Conservation (phyloP, 192 early-diverging fungal genomes). For the Cladochytrium replicatum region DNA sequence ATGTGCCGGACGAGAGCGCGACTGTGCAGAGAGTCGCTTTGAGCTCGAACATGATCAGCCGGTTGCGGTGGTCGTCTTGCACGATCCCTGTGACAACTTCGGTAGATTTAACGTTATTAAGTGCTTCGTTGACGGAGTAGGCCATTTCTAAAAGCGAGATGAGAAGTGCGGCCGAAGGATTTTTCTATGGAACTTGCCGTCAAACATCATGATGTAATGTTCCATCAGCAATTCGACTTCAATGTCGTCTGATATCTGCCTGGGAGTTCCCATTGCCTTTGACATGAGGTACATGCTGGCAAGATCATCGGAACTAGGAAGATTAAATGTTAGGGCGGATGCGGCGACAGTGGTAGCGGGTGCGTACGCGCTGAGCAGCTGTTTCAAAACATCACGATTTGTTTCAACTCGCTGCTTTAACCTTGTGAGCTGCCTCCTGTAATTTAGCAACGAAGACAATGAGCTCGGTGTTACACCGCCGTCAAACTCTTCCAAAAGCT, state of each 20-base stretch:
- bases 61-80: constrained; percentile 75
- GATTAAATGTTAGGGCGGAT: neutral
- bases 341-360: neutral
- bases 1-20: constrained; percentile 60
- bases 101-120: constrained; percentile 62
- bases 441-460: constrained; percentile 67
- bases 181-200: constrained; percentile 32
- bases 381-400: constrained; percentile 69
- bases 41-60: constrained; percentile 75
- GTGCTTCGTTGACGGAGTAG: constrained; percentile 38
- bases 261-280: constrained; percentile 51
- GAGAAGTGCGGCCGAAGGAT: neutral
- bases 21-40: constrained; percentile 70
- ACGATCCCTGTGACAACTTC: constrained; percentile 79
- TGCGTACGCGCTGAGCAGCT: constrained; percentile 53
- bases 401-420: constrained; percentile 67
- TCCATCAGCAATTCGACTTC: constrained; percentile 87
- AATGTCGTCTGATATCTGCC: constrained; percentile 60
- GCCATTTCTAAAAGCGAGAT: constrained; percentile 13
- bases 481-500: constrained; percentile 59
- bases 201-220: constrained; percentile 76
- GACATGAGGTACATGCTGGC: constrained; percentile 82
- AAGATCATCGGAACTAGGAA: constrained; percentile 66
- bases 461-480: constrained; percentile 60
- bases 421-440: constrained; percentile 65